Evolutionary conservation across 495 filamentous ascomycete genomes (phyloP).

Genomic region (Xylaria grammica): DNA sequence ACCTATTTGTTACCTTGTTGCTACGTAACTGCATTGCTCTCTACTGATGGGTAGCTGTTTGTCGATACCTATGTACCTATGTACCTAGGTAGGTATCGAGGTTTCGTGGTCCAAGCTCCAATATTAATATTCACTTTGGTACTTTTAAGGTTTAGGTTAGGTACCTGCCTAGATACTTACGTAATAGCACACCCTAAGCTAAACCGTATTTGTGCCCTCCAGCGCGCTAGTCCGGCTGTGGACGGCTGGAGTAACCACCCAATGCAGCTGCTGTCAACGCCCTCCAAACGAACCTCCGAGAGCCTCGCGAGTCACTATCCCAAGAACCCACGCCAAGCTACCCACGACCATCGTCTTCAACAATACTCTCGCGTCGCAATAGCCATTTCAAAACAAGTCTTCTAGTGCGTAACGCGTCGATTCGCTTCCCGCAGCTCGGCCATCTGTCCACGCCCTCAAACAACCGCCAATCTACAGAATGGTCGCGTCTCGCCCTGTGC

Average conservation of each 20-base stretch:
- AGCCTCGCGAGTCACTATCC: constrained; percentile 18
- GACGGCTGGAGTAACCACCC: no score
- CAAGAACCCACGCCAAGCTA: constrained; percentile 14
- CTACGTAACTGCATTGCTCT: no score
- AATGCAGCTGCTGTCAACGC: neutral
- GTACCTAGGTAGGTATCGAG: neutral
- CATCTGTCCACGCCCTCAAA: neutral
- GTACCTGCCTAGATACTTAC: neutral
- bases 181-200: no score
- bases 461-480: neutral
- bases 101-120: neutral
- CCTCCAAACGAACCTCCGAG: neutral
- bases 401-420: constrained; percentile 26
- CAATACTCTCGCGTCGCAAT: neutral
- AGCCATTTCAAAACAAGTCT: neutral
- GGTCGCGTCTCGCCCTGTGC: constrained; percentile 19
- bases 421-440: neutral
- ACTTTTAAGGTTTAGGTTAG: neutral
- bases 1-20: no score
- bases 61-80: no score
- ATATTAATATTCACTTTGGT: no score
- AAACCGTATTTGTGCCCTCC: neutral
- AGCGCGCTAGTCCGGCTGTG: neutral
- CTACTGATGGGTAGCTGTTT: no score
- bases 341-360: constrained; percentile 2